Evolutionary conservation across 2,329 filamentous ascomycete genomes (phyloP), one percentile per base, ranked within the genome.

Genomic region (Colletotrichum lupini): DNA sequence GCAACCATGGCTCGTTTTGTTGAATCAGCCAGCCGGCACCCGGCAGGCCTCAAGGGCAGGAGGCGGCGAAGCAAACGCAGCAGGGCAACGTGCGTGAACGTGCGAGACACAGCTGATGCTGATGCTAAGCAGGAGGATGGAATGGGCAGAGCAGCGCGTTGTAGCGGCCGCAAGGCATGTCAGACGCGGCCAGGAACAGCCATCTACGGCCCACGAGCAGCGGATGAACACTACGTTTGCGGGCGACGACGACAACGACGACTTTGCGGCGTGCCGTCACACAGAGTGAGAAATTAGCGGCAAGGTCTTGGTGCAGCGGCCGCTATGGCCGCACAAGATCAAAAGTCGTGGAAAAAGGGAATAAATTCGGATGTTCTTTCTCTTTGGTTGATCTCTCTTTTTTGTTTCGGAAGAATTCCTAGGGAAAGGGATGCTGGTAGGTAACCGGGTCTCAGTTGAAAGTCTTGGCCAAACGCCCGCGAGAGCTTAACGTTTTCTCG

Each of bases 181-280:
- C 46, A 60, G 67, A 61, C 37, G 24, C 60, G 46, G 66, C 35
- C 59, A 65, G 42, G 65, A 24, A 63, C 58, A 59, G 42, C 42
- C 53, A 19, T 37, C 28, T 55, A 53, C 24, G 5, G n/a, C 16
- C 64, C 14, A 52, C 37, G 8, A 26, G 30, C 46, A 42, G 49
- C 67, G 60, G 61, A 61, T 32, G 28, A 69, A 73, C 30, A 49
- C 30, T 35, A 46, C 61, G 63, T 57, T 71, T 61, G 67, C 56
- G 57, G 71, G 53, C 59, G 16, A 28, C 53, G 16, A 55, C 24
- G 30, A 58, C 30, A n/a, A n/a, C 30, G 26, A 26, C 32, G 32
- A 12, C 60, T 49, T 24, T 19, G 42, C 42, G 42, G 42, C 42
- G 19, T 72, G 19, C 42, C 14, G 22, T 60, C n/a, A 24, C 67